Base-by-base conservation (phyloP, 164 flowering plant species). In the Dillenia suffruticosa region DNA sequence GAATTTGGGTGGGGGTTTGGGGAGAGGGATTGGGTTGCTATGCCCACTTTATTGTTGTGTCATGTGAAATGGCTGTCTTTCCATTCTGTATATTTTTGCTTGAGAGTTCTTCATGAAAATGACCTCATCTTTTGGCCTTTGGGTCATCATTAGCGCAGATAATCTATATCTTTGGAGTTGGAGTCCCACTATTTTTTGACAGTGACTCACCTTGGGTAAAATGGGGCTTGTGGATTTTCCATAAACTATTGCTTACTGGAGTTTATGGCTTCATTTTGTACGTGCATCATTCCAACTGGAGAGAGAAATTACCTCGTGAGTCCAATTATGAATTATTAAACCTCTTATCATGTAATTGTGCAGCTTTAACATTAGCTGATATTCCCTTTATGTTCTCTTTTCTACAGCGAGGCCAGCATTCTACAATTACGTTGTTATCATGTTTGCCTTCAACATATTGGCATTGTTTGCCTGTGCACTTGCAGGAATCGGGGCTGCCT, bases 241-340 rank as follows among this genome's bases (percentile, higher is more conserved):
- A 87, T 71, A 77, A 78, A 59, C 76, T 92, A 47, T 63, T 87
- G 62, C 84, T 92, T 40, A 72, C 96, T 14, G 78, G 76, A 47
- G 74, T 79, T 40, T 92, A 89, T 74, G 83, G 94, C 55, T 57
- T 76, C 70, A 80, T 89, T 66, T 57, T 89, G 50, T 81, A 77
- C 68, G 78, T 87, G 86, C 81, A 89, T 64, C 81, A 84, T 68
- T 79, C 97, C 13, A 84, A 76, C 68, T 89, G 94, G 96, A 82
- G 87, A 81, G 97, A 89, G 54, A 83, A 82, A 63, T 71, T 92
- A 63, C 96, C 96, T 32, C 89, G 97, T 91, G 68, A 64, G 74
- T 52, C 50, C n/a, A 49, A 10, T 12, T 46, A 45, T 57, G 63
- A 61, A 32, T 57, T 45, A 13, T n/a, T 44, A 8, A 16, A 9